Base-by-base conservation (phyloP, 768 basidiomycete species). In the Russula brevipes region DNA sequence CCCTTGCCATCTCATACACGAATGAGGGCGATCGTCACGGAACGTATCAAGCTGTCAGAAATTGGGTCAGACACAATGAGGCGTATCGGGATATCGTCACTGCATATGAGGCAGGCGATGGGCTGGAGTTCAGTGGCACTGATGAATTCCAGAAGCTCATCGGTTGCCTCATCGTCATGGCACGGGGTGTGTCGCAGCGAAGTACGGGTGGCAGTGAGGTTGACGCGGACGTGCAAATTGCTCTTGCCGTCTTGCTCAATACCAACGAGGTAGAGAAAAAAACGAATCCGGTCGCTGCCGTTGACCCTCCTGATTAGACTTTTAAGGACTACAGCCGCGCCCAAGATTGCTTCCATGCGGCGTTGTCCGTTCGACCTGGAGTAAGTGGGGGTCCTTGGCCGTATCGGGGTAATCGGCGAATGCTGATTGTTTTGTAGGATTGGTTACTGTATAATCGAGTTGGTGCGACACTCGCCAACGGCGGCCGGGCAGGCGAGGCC, bases 201-300 rank as follows among this genome's bases (percentile, higher is more conserved):
- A 83, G 80, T 9, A 39, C 19, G 16, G 17, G 45, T 4, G 31
- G n/a, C 17, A n/a, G 30, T 4, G 79, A 80, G 57, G 81, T 98
- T 30, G 97, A 99, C 73, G 87, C 96, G 9, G 96, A 99, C 73
- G 86, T 95, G 35, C 97, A 99, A 76, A 85, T 98, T 54, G 97
- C 94, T 5, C 79, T 99, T 54, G 96, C 94, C 4, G 89, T 98
- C 44, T 72, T 98, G 70, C 81, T 99, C 73, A 98, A 97, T 73
- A 85, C 90, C 9, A 92, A 87, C 61, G 96, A 97, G 80, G 93
- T 91, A 64, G 60, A 6, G 8, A 7, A 33, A 14, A 24, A 58
- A 69, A 9, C 19, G 9, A 10, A 42, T 4, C 9, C 31, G 4
- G 54, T 16, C 14, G 44, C 41, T 30, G 47, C 42, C 33, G 8